Conservation (phyloP, 2,329 filamentous ascomycete species). For the Penicillium brevicompactum region DNA sequence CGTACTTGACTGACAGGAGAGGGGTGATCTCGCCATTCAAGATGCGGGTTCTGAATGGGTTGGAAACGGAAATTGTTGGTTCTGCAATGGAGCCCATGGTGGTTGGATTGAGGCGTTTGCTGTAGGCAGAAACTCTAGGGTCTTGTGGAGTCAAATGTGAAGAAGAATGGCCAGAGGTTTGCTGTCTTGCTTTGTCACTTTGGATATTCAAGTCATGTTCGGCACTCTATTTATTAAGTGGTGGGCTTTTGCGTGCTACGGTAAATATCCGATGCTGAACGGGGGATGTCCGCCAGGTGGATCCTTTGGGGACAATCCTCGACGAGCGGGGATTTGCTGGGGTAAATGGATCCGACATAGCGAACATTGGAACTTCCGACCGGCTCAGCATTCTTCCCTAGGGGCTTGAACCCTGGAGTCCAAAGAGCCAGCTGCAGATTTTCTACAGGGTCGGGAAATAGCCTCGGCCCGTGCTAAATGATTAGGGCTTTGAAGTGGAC, state of each 20-base stretch:
- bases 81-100: conserved; percentile 23
- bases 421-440: too few relatives aligned
- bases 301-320: not conserved
- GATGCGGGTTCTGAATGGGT: conserved; percentile 34
- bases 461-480: too few relatives aligned
- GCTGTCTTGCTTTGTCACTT: not conserved
- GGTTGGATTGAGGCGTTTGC: not conserved
- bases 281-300: not conserved
- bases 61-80: conserved; percentile 21
- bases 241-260: not conserved
- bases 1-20: conserved; percentile 31
- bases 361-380: too few relatives aligned
- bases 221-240: not conserved
- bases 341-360: not conserved
- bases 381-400: too few relatives aligned
- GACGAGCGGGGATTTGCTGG: not conserved
- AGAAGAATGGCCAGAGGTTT: not conserved
- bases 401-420: too few relatives aligned
- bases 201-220: not conserved
- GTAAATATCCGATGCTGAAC: not conserved
- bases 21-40: conserved; percentile 33
- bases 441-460: too few relatives aligned
- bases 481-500: too few relatives aligned
- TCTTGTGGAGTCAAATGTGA: not conserved
- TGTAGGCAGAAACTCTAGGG: too few relatives aligned